phyloP scores from a whole-genome alignment of 805 yeast genomes.

The Saccharomyces kudriavzevii region DNA sequence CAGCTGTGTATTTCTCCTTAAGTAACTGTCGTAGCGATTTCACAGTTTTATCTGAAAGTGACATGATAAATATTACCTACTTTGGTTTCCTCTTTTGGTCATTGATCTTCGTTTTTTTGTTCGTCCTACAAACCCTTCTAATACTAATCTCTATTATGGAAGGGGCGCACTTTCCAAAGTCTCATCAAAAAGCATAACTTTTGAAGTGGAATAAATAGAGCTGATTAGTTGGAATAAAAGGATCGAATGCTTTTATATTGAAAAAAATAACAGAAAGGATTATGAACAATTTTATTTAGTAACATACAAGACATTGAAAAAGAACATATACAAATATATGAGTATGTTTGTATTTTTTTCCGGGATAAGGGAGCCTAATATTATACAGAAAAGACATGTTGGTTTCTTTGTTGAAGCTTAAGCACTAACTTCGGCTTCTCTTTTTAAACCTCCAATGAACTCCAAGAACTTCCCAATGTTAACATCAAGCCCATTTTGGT shows the following conservation, averaged over 20 bases:
- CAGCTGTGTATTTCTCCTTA: neutral
- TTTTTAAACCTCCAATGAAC: slow-evolving; percentile 53
- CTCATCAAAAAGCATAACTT: neutral
- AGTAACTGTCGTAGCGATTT: neutral
- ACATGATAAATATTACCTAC: neutral
- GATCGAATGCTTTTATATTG: neutral
- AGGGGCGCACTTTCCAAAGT: neutral
- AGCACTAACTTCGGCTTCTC: slow-evolving; percentile 17
- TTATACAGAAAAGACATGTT: neutral
- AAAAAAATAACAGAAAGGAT: neutral
- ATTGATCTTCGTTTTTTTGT: neutral
- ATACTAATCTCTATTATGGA: neutral
- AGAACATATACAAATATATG: neutral
- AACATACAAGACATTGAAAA: neutral
- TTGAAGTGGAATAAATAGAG: no score
- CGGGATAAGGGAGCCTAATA: neutral
- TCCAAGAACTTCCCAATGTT: slow-evolving; percentile 74
- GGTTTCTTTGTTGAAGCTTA: neutral
- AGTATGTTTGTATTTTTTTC: neutral
- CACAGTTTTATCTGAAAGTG: neutral
- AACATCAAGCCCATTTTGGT: slow-evolving; percentile 65
- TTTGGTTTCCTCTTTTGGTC: neutral
- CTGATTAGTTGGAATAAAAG: neutral
- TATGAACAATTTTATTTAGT: neutral
- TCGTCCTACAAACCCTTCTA: neutral